phyloP scores from a whole-genome alignment of 345 rosid genomes.

The Hirschfeldia incana region DNA sequence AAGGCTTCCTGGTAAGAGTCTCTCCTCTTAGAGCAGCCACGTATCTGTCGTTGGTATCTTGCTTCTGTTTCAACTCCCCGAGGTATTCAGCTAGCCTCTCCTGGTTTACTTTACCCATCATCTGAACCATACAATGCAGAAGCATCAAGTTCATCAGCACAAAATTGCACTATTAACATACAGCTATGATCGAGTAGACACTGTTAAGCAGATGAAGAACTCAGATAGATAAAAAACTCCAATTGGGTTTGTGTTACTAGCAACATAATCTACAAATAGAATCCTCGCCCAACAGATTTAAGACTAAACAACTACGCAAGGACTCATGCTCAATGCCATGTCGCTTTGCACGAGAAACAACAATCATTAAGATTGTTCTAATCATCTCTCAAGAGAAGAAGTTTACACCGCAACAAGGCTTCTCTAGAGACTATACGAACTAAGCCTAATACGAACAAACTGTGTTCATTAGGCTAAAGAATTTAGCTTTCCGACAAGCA shows the following conservation, averaged over 20 bases:
- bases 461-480: slow-evolving; percentile 3
- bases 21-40: slow-evolving; percentile 88
- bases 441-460: not conserved
- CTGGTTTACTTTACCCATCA: slow-evolving; percentile 90
- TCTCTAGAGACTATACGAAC: not conserved
- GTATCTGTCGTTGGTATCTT: slow-evolving; percentile 89
- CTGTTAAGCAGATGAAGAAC: slow-evolving; percentile 14
- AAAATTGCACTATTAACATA: slow-evolving; percentile 4
- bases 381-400: not conserved
- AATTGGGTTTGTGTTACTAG: not conserved
- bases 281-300: no score
- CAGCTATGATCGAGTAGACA: not conserved
- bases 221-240: slow-evolving; percentile 16
- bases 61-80: slow-evolving; percentile 82
- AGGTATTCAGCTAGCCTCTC: slow-evolving; percentile 91
- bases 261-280: no score
- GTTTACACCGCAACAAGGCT: not conserved
- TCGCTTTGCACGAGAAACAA: not conserved
- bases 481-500: not conserved
- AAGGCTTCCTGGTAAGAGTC: slow-evolving; percentile 85
- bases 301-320: not conserved
- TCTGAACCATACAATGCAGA: slow-evolving; percentile 43
- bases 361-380: slow-evolving; percentile 5
- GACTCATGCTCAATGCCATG: not conserved
- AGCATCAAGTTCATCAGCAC: slow-evolving; percentile 20